These are phyloP conservation scores for Mycena leptocephala DNA, from an alignment of 768 basidiomycete species.

Conservation along the genomic window DNA sequence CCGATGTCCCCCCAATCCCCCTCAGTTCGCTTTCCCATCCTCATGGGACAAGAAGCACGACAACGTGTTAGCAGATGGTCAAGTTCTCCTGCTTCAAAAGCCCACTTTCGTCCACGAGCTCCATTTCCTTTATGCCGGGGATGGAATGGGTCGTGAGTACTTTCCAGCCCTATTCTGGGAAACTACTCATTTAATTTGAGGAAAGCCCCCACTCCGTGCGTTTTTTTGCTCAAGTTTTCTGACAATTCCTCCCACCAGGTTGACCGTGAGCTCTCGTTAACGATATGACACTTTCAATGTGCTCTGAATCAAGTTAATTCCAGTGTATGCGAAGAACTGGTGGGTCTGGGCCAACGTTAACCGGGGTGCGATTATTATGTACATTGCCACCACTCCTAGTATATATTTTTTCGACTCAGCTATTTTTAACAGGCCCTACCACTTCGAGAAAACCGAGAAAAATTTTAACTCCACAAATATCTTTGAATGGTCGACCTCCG, in stretches of 20 bases:
- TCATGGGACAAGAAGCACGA: constrained; percentile 59
- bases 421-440: constrained; percentile 57
- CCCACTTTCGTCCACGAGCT: constrained; percentile 62
- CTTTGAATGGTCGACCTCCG: constrained; percentile 61
- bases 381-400: constrained; percentile 13
- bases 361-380: constrained; percentile 63
- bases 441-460: constrained; percentile 55
- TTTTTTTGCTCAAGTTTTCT: constrained; percentile 55
- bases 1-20: neutral
- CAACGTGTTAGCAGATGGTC: constrained; percentile 62
- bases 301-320: neutral
- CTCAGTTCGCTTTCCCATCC: constrained; percentile 61
- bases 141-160: constrained; percentile 49
- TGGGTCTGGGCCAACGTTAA: constrained; percentile 60
- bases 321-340: constrained; percentile 65
- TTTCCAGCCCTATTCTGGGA: neutral
- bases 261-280: constrained; percentile 56
- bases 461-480: constrained; percentile 63
- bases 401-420: neutral
- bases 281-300: neutral
- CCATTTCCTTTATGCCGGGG: constrained; percentile 65
- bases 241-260: constrained; percentile 54
- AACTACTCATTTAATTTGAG: neutral
- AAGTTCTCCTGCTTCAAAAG: constrained; percentile 53
- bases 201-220: constrained; percentile 48